phyloP scores from a whole-genome alignment of 768 basidiomycete genomes.

The Leccinum pellstonianum region DNA sequence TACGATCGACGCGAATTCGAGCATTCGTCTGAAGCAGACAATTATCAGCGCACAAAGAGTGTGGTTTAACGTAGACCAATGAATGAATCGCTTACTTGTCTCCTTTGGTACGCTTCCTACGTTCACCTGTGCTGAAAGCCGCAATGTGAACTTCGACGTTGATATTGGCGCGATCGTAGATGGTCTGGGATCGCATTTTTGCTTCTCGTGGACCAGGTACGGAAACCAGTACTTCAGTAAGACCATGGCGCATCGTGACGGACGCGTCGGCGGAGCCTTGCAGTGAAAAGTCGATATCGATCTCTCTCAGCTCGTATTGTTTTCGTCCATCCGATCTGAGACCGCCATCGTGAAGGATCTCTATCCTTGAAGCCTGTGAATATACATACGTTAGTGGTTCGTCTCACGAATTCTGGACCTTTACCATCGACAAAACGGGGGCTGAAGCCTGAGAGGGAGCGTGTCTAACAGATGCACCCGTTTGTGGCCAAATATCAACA shows the following conservation, averaged over 20 bases:
- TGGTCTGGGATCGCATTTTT: constrained; percentile 71
- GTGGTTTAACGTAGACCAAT: background rate
- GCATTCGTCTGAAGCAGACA: constrained; percentile 59
- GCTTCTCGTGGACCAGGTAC: constrained; percentile 94
- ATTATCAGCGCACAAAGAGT: constrained; percentile 1
- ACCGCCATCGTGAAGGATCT: constrained; percentile 81
- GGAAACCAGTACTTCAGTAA: constrained; percentile 84
- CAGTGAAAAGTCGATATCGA: constrained; percentile 73
- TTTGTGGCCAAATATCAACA: too few relatives aligned
- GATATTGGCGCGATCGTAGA: constrained; percentile 85
- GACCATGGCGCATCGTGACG: constrained; percentile 79
- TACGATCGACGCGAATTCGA: constrained; percentile 84
- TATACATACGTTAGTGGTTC: background rate
- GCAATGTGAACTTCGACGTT: constrained; percentile 88
- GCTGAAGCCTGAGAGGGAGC: too few relatives aligned
- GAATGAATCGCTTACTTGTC: constrained; percentile 70
- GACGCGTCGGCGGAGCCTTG: constrained; percentile 83
- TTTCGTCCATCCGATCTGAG: constrained; percentile 90
- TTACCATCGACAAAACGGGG: constrained; percentile 7
- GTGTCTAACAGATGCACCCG: too few relatives aligned
- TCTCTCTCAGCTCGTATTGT: constrained; percentile 85
- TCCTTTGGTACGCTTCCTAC: constrained; percentile 70
- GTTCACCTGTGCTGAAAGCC: constrained; percentile 82
- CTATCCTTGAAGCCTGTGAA: constrained; percentile 51
- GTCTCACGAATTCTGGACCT: background rate